Conservation (phyloP, 2,329 filamentous ascomycete species). For the Colletotrichum navitas region DNA sequence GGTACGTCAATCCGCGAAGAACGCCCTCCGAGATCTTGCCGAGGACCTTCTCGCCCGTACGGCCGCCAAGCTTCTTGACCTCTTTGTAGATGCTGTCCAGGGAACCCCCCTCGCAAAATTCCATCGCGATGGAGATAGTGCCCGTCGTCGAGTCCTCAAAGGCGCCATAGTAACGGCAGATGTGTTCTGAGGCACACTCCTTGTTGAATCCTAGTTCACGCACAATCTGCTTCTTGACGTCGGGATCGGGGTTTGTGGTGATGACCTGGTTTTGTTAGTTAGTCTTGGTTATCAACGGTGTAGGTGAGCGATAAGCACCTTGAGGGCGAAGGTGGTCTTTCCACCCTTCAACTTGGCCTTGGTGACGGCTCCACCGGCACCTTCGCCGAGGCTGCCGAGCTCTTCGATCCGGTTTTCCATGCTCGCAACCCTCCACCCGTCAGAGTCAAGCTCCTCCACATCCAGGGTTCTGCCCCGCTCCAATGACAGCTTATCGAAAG, state of each 20-base stretch:
- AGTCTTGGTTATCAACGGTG: slow-evolving; percentile 3
- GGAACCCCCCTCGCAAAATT: slow-evolving; percentile 97
- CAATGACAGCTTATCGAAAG: slow-evolving; percentile 82
- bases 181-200: slow-evolving; percentile 94
- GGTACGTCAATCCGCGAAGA: slow-evolving; percentile 91
- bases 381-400: slow-evolving; percentile 90
- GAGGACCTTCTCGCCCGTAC: slow-evolving; percentile 96
- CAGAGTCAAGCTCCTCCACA: slow-evolving; percentile 94
- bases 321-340: slow-evolving; percentile 95
- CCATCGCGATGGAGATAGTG: slow-evolving; percentile 98
- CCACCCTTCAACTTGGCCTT: slow-evolving; percentile 89
- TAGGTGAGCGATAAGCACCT: slow-evolving; percentile 69
- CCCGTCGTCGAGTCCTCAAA: slow-evolving; percentile 97
- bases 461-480: slow-evolving; percentile 88
- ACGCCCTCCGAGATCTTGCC: slow-evolving; percentile 98
- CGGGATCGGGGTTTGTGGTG: slow-evolving; percentile 96
- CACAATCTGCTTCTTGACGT: slow-evolving; percentile 98
- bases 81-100: slow-evolving; percentile 98
- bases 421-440: slow-evolving; percentile 94
- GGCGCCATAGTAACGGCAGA: slow-evolving; percentile 96
- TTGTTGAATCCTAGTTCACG: slow-evolving; percentile 98
- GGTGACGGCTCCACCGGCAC: slow-evolving; percentile 95
- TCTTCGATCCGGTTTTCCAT: slow-evolving; percentile 89
- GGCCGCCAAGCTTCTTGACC: slow-evolving; percentile 93
- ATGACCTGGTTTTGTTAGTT: slow-evolving; percentile 75